Evolutionary conservation across 768 basidiomycete species (phyloP), one percentile per base, ranked within the genome.

Genomic region (Amanita phalloides): DNA sequence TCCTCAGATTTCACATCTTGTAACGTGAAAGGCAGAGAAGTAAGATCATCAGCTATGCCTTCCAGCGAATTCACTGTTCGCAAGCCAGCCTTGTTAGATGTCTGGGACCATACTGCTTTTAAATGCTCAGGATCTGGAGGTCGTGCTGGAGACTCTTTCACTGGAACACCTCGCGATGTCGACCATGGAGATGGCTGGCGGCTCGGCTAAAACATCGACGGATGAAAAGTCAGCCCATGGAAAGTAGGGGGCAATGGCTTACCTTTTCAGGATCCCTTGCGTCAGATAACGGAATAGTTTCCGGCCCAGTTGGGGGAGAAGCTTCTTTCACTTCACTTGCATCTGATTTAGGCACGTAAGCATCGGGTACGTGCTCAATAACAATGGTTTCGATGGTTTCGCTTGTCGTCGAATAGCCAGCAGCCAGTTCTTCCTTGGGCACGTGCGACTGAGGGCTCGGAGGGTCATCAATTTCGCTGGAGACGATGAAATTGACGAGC

Each of bases 1-100:
- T 86, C 87, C 61, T 90, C 89, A 9, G 87, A 86, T 62, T 90
- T 91, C 48, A 90, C 84, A 51, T 92, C 90, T 60, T 86, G 88
- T 32, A 91, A 63, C 4, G 84, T 84, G 65, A 87, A 87, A 9
- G 89, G 88, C 28, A 92, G 70, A 21, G 82, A 73, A 28, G 84
- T 83, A 51, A 90, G 70, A 60, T 93, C 91, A 60, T 91, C 89
- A 25, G 81, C 80, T 51, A 94, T 89, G 14, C 82, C 84, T 61
- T 90, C 83, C 53, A 94, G 68, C 1, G 90, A 92, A 64, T 93
- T 94, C 21, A 85, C 74, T 7, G 78, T 71, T 53, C 82, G 78
- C 32, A 76, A 64, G 48, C 75, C 78, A n/a, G 81, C 72, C 63
- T 85, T 84, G 62, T 81, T 80, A 3, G 88, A 76, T 4, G 83